Evolutionary conservation across 805 yeast species (phyloP), one percentile per base, ranked within the genome.

Genomic region (Metschnikowia colocasiae): DNA sequence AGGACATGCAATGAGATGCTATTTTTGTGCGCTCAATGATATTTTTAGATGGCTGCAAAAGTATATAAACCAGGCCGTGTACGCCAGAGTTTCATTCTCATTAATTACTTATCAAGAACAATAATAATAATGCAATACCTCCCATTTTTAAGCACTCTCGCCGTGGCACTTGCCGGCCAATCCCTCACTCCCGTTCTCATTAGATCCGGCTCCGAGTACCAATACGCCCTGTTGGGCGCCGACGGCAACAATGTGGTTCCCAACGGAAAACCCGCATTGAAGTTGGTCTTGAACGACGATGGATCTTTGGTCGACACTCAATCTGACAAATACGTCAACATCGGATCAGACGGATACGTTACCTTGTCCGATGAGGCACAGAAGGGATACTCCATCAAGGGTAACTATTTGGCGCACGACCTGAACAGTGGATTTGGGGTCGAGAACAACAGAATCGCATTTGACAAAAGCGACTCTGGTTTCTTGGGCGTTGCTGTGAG

Each of bases 401-500:
- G 39, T 31, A 49, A 34, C 18, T 44, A 37, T 46, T 51, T 46
- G 40, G 48, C 35, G 5, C 46, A 31, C 48, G 34, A 45, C 16
- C 45, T 27, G 31, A 34, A 27, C 32, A 12, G 26, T 20, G 46
- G 39, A 3, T 49, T 49, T 4, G 42, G 37, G 7, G 37, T 34
- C 22, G 23, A 34, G 16, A 12, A 34, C 15, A 34, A 34, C 15
- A 22, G 84, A 85, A 58, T 81, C 84, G 27, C 39, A 5, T 34
- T 34, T 13, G 37, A 20, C 13, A 19, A 19, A 16, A 34, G 10
- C 16, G 37, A 12, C n/a, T n/a, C n/a, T n/a, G n/a, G n/a, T n/a
- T n/a, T n/a, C n/a, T n/a, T n/a, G n/a, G n/a, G n/a, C n/a, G 37
- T 34, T 18, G 37, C 37, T 1, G 22, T 34, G 23, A 34, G 37